Evolutionary conservation across 169 alveolate genomes (phyloP), one percentile per base, ranked within the genome.

Genomic region (Eimeria necatrix): DNA sequence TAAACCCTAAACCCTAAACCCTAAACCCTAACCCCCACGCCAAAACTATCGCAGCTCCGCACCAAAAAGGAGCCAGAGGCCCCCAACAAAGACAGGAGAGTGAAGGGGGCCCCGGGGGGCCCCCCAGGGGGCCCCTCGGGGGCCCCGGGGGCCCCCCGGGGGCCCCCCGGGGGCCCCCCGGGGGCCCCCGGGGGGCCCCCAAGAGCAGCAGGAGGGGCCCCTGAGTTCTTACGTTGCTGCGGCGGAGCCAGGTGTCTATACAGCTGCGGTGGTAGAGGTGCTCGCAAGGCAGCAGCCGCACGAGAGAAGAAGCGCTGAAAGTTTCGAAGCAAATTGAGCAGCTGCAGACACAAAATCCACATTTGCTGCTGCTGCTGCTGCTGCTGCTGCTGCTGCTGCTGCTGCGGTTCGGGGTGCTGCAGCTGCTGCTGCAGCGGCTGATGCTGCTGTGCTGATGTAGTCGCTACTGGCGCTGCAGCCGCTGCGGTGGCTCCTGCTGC

Each of bases 301-400:
- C 91, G 52, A 56, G 53, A 4, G 91, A 48, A 3, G 76, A 46
- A 22, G 73, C 52, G 41, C 22, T 26, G n/a, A 83, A 83, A 32
- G 20, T 56, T 53, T 83, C 91, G 56, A 83, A 48, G 91, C 91
- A 83, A 10, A 83, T 83, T 12, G 91, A 59, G n/a, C 91, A 83
- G 64, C 64, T 56, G 14, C 64, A 56, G 64, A 56, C 20, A 56
- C 64, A 56, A 56, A 8, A 56, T 9, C 64, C 64, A 9, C 20
- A 8, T 56, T 14, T 56, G 64, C 8, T 9, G 64, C 20, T 8
- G 20, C 64, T 56, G 64, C 64, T 9, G 64, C 64, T 9, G 64
- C 64, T 9, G 64, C 64, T 9, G 64, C 64, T 9, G 64, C 64
- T 56, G 64, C 64, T 56, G 64, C 64, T 56, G 64, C 64, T 56